phyloP scores from a whole-genome alignment of 2,329 filamentous ascomycete genomes.

The Tympanopsis confertula region DNA sequence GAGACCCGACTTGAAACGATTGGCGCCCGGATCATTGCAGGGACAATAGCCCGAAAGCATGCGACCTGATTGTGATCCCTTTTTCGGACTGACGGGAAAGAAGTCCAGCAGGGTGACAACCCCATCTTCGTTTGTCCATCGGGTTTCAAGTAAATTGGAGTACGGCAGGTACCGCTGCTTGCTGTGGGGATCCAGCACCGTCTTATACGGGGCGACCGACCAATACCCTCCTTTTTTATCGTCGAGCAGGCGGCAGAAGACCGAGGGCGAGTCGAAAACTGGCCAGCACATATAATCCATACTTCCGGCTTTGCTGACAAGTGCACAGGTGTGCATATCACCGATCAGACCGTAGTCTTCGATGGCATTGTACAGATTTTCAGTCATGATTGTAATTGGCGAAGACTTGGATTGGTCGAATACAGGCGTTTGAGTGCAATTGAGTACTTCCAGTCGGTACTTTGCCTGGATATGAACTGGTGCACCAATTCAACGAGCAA shows the following conservation, averaged over 20 bases:
- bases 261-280: slow-evolving; percentile 35
- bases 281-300: slow-evolving; percentile 39
- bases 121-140: slow-evolving; percentile 35
- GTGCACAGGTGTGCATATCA: slow-evolving; percentile 37
- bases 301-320: slow-evolving; percentile 30
- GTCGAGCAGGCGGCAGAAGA: slow-evolving; percentile 36
- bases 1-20: slow-evolving; percentile 16
- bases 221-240: slow-evolving; percentile 35
- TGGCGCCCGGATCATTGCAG: slow-evolving; percentile 1
- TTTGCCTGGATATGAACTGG: too few species aligned
- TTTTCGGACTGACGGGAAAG: slow-evolving; percentile 30
- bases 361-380: neutral
- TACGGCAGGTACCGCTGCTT: slow-evolving; percentile 38
- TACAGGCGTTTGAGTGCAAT: too few species aligned
- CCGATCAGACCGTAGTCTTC: slow-evolving; percentile 27
- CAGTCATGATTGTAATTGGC: too few species aligned
- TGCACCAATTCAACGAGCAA: too few species aligned
- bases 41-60: neutral
- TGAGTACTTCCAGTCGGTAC: too few species aligned
- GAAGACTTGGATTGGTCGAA: too few species aligned
- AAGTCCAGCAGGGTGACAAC: slow-evolving; percentile 36
- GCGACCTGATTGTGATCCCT: slow-evolving; percentile 10
- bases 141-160: slow-evolving; percentile 36
- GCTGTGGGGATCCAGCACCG: slow-evolving; percentile 5
- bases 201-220: slow-evolving; percentile 15